A percentile compares a stretch with the other conserved stretches of the same genome.
phyloP scores from a whole-genome alignment of 352 stramenopile genomes.

The Globisporangium recalcitrans region DNA sequence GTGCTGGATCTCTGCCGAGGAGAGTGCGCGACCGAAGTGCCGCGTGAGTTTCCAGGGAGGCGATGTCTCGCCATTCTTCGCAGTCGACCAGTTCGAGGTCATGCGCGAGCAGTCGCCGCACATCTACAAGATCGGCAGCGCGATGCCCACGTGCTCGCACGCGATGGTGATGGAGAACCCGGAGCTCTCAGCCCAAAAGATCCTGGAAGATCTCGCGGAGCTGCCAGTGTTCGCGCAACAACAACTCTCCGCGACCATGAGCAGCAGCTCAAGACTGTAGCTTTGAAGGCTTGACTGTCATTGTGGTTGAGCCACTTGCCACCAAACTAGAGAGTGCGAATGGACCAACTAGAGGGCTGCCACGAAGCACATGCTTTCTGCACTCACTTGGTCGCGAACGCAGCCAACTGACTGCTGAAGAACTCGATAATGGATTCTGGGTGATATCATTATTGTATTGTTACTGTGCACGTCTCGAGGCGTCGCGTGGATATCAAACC shows the following conservation, averaged over 20 bases:
- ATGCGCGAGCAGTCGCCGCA: slow-evolving; percentile 19
- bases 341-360: too few species aligned
- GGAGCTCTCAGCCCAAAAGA: slow-evolving; percentile 19
- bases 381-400: too few species aligned
- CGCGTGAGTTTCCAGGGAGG: slow-evolving; percentile 29
- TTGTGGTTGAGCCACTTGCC: too few species aligned
- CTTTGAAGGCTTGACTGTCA: not conserved
- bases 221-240: slow-evolving; percentile 4
- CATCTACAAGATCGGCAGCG: slow-evolving; percentile 24
- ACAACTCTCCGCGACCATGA: too few species aligned
- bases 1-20: slow-evolving; percentile 23
- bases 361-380: too few species aligned
- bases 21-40: slow-evolving; percentile 30
- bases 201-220: slow-evolving; percentile 26
- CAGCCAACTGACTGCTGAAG: too few species aligned
- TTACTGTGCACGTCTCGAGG: too few species aligned
- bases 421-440: not conserved
- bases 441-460: too few species aligned
- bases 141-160: slow-evolving; percentile 31
- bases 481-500: too few species aligned
- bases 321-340: too few species aligned
- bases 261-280: slow-evolving; percentile 8
- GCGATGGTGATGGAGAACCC: slow-evolving; percentile 35
- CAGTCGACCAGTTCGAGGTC: slow-evolving; percentile 20
- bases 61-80: slow-evolving; percentile 29